Percentiles rank a stretch among this genome's conserved stretches.
These are phyloP conservation scores for Volutella citrinella DNA, from an alignment of 2,329 filamentous ascomycete genomes.

Conservation along the genomic window DNA sequence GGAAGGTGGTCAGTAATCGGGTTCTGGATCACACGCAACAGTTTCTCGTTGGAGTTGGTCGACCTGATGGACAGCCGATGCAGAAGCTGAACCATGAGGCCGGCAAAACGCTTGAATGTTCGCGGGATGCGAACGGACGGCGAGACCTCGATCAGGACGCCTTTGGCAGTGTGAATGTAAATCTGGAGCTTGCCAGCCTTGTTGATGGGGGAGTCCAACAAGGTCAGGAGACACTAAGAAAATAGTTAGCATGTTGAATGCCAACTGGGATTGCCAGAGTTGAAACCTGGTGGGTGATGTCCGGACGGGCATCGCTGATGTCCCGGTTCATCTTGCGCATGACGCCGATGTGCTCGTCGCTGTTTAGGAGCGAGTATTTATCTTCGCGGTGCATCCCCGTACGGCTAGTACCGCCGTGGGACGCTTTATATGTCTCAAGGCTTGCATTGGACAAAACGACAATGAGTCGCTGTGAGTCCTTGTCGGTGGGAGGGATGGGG, in stretches of 20 bases:
- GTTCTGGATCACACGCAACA: constrained; percentile 96
- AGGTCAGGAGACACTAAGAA: constrained; percentile 84
- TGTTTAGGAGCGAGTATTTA: constrained; percentile 97
- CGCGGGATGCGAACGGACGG: constrained; percentile 96
- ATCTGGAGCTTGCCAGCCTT: constrained; percentile 97
- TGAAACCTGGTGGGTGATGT: constrained; percentile 95
- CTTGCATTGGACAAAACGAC: constrained; percentile 97
- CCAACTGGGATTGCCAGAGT: constrained; percentile 27
- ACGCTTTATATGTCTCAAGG: constrained; percentile 94
- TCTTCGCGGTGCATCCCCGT: constrained; percentile 72
- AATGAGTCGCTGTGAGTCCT: constrained; percentile 86
- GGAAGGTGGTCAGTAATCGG: constrained; percentile 96
- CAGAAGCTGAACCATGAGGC: constrained; percentile 96
- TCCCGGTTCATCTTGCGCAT: constrained; percentile 99
- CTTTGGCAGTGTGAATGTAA: constrained; percentile 97
- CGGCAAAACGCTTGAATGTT: constrained; percentile 98
- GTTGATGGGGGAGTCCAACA: constrained; percentile 97
- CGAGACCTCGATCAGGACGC: constrained; percentile 95
- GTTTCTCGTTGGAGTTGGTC: constrained; percentile 95
- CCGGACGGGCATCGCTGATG: constrained; percentile 94
- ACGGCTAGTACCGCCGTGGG: constrained; percentile 65
- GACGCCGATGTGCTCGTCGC: constrained; percentile 97
- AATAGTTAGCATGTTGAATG: constrained; percentile 46
- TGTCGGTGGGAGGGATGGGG: constrained; percentile 81
- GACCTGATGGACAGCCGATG: constrained; percentile 95